phyloP scores from a whole-genome alignment of 768 basidiomycete species.

The Termitomyces sp. region DNA sequence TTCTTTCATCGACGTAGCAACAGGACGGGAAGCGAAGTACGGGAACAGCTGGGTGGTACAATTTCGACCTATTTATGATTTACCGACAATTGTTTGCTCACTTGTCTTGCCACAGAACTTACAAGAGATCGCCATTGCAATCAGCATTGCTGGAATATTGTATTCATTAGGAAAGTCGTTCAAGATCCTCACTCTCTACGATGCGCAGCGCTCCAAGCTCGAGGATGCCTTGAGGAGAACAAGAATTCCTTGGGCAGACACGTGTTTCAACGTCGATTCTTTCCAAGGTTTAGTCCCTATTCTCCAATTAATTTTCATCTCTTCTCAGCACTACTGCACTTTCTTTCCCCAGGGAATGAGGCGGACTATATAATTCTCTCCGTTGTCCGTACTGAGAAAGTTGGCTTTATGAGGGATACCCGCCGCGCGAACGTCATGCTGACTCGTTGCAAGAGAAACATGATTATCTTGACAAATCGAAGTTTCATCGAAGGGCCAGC shows the following conservation, averaged over 20 bases:
- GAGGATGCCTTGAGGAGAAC: constrained; percentile 42
- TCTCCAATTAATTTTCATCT: constrained; percentile 1
- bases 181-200: constrained; percentile 71
- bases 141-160: constrained; percentile 28
- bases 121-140: constrained; percentile 40
- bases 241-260: constrained; percentile 48
- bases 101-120: constrained; percentile 36
- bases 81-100: neutral
- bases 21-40: constrained; percentile 23
- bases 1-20: constrained; percentile 48
- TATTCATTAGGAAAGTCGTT: constrained; percentile 33
- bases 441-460: constrained; percentile 60
- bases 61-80: constrained; percentile 3
- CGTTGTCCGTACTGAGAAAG: constrained; percentile 51
- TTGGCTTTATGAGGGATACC: constrained; percentile 55
- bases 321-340: neutral
- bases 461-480: constrained; percentile 56
- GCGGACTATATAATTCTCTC: constrained; percentile 70
- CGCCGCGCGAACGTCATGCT: constrained; percentile 77
- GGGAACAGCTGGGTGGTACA: constrained; percentile 33
- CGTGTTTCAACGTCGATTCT: constrained; percentile 71
- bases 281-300: constrained; percentile 54
- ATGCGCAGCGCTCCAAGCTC: constrained; percentile 53
- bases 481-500: constrained; percentile 40
- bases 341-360: constrained; percentile 53